Conservation (phyloP, 257 asterid species). For the Anisodus acutangulus region DNA sequence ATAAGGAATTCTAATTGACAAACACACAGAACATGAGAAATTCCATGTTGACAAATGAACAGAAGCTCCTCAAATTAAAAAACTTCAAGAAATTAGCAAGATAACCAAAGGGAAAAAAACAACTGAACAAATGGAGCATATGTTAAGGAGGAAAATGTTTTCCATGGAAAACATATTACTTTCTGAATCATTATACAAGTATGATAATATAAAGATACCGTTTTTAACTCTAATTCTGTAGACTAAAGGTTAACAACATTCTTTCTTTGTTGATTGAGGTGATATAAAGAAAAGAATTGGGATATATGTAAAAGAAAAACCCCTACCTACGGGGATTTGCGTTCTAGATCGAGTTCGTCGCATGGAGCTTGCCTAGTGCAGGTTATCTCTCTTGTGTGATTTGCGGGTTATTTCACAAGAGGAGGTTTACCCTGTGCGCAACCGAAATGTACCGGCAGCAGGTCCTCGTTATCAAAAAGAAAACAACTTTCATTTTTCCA, state of each 20-base stretch:
- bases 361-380: no score
- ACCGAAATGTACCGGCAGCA: no score
- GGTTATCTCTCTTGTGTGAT: no score
- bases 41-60: not conserved
- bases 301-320: not conserved
- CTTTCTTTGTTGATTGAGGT: not conserved
- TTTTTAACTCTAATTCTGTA: not conserved
- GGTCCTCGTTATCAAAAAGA: no score
- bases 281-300: not conserved
- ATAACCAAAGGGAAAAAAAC: not conserved
- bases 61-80: not conserved
- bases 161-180: not conserved
- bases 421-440: no score
- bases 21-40: not conserved
- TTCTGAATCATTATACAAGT: not conserved
- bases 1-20: not conserved
- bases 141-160: not conserved
- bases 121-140: not conserved
- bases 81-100: not conserved
- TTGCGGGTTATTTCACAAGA: no score
- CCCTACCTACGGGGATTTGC: no score
- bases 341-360: no score
- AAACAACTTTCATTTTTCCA: not conserved
- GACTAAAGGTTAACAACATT: not conserved
- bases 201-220: not conserved